Evolutionary conservation across 2,329 filamentous ascomycete species (phyloP).

Genomic region (Amauroascus verrucosus): DNA sequence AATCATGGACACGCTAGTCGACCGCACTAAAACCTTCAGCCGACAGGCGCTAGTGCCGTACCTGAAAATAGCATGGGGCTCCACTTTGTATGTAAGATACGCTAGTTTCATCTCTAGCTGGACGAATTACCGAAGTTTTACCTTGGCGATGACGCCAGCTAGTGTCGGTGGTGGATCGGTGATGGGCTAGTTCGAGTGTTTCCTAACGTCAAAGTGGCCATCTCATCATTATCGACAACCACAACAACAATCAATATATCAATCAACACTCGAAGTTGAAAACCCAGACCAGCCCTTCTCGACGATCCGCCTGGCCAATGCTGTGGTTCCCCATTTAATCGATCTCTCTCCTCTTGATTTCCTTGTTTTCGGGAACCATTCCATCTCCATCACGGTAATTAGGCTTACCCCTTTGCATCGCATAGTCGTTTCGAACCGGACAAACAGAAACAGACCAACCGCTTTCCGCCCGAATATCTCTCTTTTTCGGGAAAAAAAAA

Average conservation of each 20-base stretch:
- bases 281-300: too few relatives aligned
- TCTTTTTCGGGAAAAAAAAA: neutral
- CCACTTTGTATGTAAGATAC: neutral
- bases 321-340: too few relatives aligned
- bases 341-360: too few relatives aligned
- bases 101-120: neutral
- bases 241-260: neutral
- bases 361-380: neutral
- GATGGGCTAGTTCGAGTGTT: neutral
- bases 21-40: neutral
- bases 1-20: neutral
- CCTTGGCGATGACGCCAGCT: neutral
- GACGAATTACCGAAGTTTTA: neutral
- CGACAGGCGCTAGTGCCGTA: neutral
- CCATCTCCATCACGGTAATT: neutral
- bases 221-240: neutral
- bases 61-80: neutral
- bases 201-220: constrained; percentile 1
- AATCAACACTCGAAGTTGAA: neutral
- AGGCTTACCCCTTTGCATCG: neutral
- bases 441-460: neutral
- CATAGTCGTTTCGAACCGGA: neutral
- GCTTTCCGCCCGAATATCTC: neutral
- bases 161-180: neutral
- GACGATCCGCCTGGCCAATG: too few relatives aligned